phyloP scores from a whole-genome alignment of 2,329 filamentous ascomycete species.

The Botrytis elliptica region DNA sequence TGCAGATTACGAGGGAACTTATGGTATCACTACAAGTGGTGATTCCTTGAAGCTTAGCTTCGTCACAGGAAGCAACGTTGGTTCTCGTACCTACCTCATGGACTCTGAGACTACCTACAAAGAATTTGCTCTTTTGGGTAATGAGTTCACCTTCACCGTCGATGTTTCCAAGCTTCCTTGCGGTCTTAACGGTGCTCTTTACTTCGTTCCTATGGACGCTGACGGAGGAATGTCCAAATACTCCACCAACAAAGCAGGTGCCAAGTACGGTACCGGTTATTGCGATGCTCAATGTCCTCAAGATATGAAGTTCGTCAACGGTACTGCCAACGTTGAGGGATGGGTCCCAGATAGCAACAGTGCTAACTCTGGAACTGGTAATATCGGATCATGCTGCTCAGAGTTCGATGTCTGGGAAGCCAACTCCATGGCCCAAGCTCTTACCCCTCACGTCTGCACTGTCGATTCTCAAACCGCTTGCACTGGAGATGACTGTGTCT shows the following conservation, averaged over 20 bases:
- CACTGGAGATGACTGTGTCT: conserved; percentile 7
- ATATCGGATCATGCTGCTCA: conserved; percentile 55
- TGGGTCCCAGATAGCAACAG: conserved; percentile 50
- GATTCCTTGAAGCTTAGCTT: conserved; percentile 39
- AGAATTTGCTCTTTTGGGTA: conserved; percentile 53
- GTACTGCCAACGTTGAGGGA: conserved; percentile 49
- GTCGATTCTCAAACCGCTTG: conserved; percentile 39
- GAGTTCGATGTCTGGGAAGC: conserved; percentile 68
- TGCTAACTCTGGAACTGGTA: conserved; percentile 52
- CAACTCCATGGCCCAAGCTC: conserved; percentile 56
- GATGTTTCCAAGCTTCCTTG: conserved; percentile 66
- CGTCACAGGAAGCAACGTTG: conserved; percentile 34
- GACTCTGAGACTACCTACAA: conserved; percentile 52
- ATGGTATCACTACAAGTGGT: conserved; percentile 44
- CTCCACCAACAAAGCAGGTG: conserved; percentile 52
- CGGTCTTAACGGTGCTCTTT: conserved; percentile 70
- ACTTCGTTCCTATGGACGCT: conserved; percentile 61
- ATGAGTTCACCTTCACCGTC: conserved; percentile 60
- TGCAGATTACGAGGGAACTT: conserved; percentile 46
- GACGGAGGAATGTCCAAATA: conserved; percentile 55
- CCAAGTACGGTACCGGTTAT: conserved; percentile 40
- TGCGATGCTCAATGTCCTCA: conserved; percentile 27
- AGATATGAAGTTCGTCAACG: conserved; percentile 50
- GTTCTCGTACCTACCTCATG: conserved; percentile 47
- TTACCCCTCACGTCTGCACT: conserved; percentile 58